Evolutionary conservation across 78 protist species (phyloP).

Genomic region (Dictyostelium capitatum): DNA sequence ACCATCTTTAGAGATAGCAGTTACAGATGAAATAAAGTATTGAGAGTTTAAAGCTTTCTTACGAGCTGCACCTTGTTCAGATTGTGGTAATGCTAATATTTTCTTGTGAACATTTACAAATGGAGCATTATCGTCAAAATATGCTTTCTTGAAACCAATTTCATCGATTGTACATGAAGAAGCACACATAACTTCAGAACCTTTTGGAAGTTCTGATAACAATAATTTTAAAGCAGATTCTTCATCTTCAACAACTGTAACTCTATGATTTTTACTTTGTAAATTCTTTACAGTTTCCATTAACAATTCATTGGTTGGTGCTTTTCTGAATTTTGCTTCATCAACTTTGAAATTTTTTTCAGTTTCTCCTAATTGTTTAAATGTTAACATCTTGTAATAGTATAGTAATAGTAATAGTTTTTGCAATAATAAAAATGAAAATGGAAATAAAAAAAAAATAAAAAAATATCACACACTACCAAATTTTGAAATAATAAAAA

Average conservation of each 20-base stretch:
- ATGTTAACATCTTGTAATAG: neutral
- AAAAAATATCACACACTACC: no score
- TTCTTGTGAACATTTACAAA: slow-evolving; percentile 26
- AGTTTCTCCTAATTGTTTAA: slow-evolving; percentile 10
- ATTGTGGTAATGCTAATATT: slow-evolving; percentile 14
- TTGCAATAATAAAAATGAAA: neutral
- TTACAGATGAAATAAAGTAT: slow-evolving; percentile 22
- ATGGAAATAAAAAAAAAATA: no score
- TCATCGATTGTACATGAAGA: slow-evolving; percentile 23
- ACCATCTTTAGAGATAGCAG: slow-evolving; percentile 56
- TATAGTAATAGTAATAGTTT: neutral
- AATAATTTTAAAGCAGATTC: neutral
- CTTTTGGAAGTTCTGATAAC: slow-evolving; percentile 12
- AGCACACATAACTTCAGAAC: slow-evolving; percentile 21
- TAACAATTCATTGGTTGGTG: slow-evolving; percentile 10
- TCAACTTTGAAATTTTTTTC: slow-evolving; percentile 64
- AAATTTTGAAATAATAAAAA: no score
- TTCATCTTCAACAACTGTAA: slow-evolving; percentile 41
- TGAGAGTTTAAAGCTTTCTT: slow-evolving; percentile 15
- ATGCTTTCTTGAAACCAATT: slow-evolving; percentile 45
- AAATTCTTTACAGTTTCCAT: neutral
- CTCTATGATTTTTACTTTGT: slow-evolving; percentile 12
- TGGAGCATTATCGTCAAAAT: neutral
- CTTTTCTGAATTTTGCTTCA: slow-evolving; percentile 12
- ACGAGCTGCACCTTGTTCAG: slow-evolving; percentile 51